Evolutionary conservation across 1,284 basidiomycete genomes (phyloP).

Genomic region (Sanguinoderma infundibulare): DNA sequence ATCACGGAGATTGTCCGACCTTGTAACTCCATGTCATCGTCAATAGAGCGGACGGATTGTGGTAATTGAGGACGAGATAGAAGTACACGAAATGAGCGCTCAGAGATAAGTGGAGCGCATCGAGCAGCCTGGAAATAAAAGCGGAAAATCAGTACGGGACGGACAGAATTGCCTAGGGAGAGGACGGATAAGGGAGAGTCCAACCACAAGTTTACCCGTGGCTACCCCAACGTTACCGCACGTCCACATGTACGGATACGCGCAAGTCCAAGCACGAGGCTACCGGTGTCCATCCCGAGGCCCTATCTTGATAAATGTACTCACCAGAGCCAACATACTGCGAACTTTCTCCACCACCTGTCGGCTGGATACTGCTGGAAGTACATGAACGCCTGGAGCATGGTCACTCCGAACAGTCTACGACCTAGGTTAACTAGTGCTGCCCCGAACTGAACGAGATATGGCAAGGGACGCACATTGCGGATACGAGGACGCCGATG

Average conservation of each 20-base stretch:
- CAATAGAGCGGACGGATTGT: slow-evolving; percentile 20
- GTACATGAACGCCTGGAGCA: slow-evolving; percentile 46
- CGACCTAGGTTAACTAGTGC: not conserved
- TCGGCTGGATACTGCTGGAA: slow-evolving; percentile 43
- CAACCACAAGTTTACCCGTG: no score
- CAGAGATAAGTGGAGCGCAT: slow-evolving; percentile 28
- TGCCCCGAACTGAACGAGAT: not conserved
- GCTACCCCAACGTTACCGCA: no score
- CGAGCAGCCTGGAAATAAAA: slow-evolving; percentile 29
- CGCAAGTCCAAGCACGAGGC: no score
- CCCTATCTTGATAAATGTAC: no score
- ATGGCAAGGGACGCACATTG: slow-evolving; percentile 20
- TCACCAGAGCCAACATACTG: slow-evolving; percentile 39
- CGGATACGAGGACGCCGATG: slow-evolving; percentile 28
- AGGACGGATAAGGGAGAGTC: no score
- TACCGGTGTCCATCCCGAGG: no score
- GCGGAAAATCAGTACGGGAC: no score
- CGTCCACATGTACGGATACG: no score
- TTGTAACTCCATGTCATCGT: slow-evolving; percentile 32
- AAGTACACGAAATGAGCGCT: slow-evolving; percentile 30
- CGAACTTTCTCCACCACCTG: slow-evolving; percentile 38
- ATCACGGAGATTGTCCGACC: slow-evolving; percentile 7
- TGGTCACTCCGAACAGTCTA: slow-evolving; percentile 46
- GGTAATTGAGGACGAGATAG: slow-evolving; percentile 30
- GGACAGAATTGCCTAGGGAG: no score